phyloP scores from a whole-genome alignment of 2,329 filamentous ascomycete genomes.

The Trichoderma afroharzianum region DNA sequence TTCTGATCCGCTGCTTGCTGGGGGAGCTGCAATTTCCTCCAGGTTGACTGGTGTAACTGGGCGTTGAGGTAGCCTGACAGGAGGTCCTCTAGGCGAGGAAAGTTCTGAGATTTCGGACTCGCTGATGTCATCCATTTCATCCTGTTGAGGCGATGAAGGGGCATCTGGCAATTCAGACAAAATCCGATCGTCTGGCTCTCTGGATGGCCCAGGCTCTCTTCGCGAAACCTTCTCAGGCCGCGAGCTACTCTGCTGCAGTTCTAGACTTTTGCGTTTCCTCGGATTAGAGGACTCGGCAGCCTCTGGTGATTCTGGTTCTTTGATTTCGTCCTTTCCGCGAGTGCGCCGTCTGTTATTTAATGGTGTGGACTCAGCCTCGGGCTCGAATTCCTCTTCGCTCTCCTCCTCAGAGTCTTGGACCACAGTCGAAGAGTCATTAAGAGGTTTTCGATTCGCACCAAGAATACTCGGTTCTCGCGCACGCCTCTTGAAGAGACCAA shows the following conservation, averaged over 20 bases:
- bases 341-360: conserved; percentile 45
- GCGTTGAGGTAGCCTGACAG: conserved; percentile 26
- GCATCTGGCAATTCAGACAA: conserved; percentile 35
- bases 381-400: conserved; percentile 49
- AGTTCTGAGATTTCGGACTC: conserved; percentile 39
- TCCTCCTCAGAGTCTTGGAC: conserved; percentile 33
- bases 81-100: conserved; percentile 33
- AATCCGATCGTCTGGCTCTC: conserved; percentile 20
- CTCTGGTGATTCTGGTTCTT: conserved; percentile 26
- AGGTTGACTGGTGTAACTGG: conserved; percentile 44
- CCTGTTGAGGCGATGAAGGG: conserved; percentile 25
- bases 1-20: conserved; percentile 50
- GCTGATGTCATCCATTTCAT: conserved; percentile 27
- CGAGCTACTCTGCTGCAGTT: conserved; percentile 37
- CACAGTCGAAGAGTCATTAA: conserved; percentile 31
- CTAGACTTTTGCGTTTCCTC: conserved; percentile 56
- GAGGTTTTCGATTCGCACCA: conserved; percentile 46
- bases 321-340: conserved; percentile 27
- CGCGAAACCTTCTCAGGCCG: conserved; percentile 37
- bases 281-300: conserved; percentile 32
- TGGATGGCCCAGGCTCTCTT: conserved; percentile 25
- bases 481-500: conserved; percentile 56
- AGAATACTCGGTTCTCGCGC: conserved; percentile 60
- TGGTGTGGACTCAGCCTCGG: conserved; percentile 69
- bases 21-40: conserved; percentile 52